These are phyloP conservation scores for Gossypium stocksii DNA, from an alignment of 345 rosid species.

Conservation along the genomic window DNA sequence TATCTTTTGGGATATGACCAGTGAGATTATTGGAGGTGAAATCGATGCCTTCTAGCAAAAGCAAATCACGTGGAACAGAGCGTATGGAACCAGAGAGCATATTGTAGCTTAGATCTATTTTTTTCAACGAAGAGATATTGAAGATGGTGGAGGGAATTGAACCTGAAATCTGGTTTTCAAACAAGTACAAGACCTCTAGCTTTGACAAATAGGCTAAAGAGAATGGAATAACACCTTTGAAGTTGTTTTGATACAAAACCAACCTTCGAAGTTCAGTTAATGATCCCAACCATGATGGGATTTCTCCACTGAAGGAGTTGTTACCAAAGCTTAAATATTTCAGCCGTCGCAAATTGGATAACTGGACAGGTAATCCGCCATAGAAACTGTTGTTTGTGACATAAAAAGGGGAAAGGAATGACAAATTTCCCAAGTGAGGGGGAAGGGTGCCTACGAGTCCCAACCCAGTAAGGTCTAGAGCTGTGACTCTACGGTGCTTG, in stretches of 20 bases:
- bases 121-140: background rate
- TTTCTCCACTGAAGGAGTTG: background rate
- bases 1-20: background rate
- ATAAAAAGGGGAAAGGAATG: background rate
- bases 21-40: background rate
- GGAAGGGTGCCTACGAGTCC: background rate
- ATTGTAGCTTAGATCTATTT: background rate
- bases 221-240: background rate
- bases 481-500: background rate
- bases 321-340: background rate
- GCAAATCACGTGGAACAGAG: background rate
- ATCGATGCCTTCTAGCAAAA: background rate
- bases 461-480: background rate
- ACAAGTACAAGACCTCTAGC: background rate
- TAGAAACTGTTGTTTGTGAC: background rate
- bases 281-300: background rate
- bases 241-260: background rate
- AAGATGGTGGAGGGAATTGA: background rate
- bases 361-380: background rate
- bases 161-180: background rate
- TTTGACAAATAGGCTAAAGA: background rate
- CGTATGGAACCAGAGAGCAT: background rate
- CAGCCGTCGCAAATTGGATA: background rate
- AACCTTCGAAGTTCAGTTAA: background rate
- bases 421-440: background rate